These are phyloP conservation scores for Lasiodiplodia gonubiensis DNA, from an alignment of 2,329 filamentous ascomycete species.

Conservation along the genomic window DNA sequence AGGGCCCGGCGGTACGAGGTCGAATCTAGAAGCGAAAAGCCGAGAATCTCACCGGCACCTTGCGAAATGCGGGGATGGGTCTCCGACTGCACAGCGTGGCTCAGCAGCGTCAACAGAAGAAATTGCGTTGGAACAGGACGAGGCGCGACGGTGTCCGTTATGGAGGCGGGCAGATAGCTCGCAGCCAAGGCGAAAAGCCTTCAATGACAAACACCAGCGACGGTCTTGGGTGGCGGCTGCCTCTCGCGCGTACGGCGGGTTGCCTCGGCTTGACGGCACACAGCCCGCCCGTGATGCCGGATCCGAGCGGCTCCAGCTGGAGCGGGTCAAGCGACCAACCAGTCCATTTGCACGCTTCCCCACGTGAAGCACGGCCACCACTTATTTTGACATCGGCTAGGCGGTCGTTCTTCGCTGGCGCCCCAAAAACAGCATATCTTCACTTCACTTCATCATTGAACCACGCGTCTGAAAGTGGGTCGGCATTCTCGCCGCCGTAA, in stretches of 20 bases:
- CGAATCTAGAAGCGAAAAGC: conserved; percentile 6
- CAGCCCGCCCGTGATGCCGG: conserved; percentile 20
- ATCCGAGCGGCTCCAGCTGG: background rate
- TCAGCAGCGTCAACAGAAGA: background rate
- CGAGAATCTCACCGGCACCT: conserved; percentile 13
- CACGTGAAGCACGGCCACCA: conserved; percentile 7
- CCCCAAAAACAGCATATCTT: background rate
- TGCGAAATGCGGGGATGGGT: conserved; percentile 22
- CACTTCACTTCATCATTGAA: conserved; percentile 4
- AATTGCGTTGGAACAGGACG: background rate
- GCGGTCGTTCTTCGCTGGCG: background rate
- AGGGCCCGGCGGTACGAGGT: conserved; percentile 9
- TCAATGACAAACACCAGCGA: background rate
- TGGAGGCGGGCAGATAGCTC: background rate
- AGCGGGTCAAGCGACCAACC: background rate
- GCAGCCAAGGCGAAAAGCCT: conserved; percentile 17
- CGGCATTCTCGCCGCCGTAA: background rate
- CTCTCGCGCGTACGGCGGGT: conserved; percentile 20
- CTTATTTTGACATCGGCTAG: conserved; percentile 8
- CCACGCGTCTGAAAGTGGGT: background rate
- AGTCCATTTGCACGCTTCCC: conserved; percentile 2
- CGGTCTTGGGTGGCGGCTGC: conserved; percentile 1
- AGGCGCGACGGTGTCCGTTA: background rate
- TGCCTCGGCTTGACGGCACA: conserved; percentile 24
- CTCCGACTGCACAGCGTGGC: conserved; percentile 7